Base-by-base conservation (phyloP, 2,329 filamentous ascomycete genomes). In the Cryphonectria carpinicola region DNA sequence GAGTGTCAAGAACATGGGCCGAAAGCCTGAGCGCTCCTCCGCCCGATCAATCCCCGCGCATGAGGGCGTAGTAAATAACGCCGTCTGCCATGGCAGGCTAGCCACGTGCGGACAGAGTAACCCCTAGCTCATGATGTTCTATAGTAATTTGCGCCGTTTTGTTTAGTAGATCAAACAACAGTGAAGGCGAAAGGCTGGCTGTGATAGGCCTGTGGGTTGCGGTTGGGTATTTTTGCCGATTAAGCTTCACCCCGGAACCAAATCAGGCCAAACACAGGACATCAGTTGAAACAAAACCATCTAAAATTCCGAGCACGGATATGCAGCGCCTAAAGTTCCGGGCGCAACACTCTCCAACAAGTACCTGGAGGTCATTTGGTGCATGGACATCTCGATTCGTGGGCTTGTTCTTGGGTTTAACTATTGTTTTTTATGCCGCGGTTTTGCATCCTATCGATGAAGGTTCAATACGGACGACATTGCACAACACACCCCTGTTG, bases 281-380 rank as follows among this genome's bases (percentile, higher is more conserved):
- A 68, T 70, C 69, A 70, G 69, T 70, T 49, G 65, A 70, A 68
- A 70, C 69, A 49, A 70, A 65, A 68, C 69, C 69, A 65, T 58
- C 41, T 39, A 19, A 43, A 54, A 60, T 28, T 64, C 66, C 60
- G 4, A 56, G 60, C 60, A 68, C 65, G 69, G 65, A 68, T 68
- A 43, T 64, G 65, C 54, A 43, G 49, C 60, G 56, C 41, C 60
- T 66, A 67, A 65, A 60, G 17, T 56, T 66, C 64, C 64, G 64
- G 58, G 7, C 11, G 58, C 58, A 22, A 61, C 25, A 6, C 5
- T 56, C 52, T 17, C 28, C 25, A 35, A 19, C 17, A 58, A 35
- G 1, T 28, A 32, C 46, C 46, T n/a, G 19, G 10, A 49, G 3
- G 8, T 49, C 3, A n/a, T 49, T 3, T 49, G 22, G 19, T 49